These are phyloP conservation scores for Sporothrix dimorphospora DNA, from an alignment of 2,329 filamentous ascomycete genomes.

Conservation along the genomic window DNA sequence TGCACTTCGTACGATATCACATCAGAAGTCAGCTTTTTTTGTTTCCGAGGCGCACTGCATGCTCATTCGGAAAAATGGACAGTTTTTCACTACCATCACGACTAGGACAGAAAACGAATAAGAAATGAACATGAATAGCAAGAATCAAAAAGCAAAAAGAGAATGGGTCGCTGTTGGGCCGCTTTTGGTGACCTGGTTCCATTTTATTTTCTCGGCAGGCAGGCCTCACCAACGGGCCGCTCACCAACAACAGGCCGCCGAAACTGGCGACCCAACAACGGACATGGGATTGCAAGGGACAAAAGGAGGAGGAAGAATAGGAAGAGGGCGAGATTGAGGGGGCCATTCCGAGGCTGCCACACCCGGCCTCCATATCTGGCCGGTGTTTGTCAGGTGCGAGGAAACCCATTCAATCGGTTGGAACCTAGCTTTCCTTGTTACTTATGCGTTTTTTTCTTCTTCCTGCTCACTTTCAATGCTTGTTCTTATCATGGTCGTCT, in stretches of 20 bases:
- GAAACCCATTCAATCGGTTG: neutral
- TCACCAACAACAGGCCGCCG: slow-evolving; percentile 10
- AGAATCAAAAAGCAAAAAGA: neutral
- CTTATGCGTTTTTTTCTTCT: too few relatives aligned
- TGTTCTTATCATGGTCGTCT: neutral
- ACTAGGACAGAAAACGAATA: too few relatives aligned
- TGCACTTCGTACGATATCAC: neutral
- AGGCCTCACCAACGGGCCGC: neutral
- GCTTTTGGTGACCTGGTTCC: neutral
- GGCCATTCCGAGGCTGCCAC: slow-evolving; percentile 8
- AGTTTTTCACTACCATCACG: too few relatives aligned
- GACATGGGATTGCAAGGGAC: slow-evolving; percentile 7
- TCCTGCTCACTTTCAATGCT: neutral
- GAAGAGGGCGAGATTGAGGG: slow-evolving; percentile 7
- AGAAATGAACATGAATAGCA: neutral
- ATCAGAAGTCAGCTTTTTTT: neutral
- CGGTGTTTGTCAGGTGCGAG: neutral
- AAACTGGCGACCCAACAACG: slow-evolving; percentile 5
- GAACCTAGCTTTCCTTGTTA: too few relatives aligned
- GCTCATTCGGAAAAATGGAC: too few relatives aligned
- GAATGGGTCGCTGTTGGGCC: neutral
- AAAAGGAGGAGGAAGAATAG: neutral
- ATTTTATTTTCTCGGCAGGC: neutral
- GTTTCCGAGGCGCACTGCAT: neutral
- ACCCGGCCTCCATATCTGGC: slow-evolving; percentile 3